phyloP scores from a whole-genome alignment of 768 basidiomycete species.

The Pleurotus ostreatus region DNA sequence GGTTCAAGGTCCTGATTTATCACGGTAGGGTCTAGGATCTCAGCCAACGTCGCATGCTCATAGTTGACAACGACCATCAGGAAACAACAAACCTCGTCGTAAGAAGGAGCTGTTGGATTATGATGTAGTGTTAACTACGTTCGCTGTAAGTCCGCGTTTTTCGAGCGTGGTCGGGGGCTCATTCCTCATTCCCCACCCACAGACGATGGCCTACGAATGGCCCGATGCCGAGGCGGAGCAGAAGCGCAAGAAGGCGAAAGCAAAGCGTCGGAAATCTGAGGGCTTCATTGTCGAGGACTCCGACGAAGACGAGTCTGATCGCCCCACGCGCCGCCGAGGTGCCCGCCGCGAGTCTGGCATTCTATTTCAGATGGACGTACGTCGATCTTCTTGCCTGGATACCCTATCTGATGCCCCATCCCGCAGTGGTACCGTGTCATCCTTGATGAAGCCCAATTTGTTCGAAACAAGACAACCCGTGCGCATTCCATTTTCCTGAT shows the following conservation, averaged over 20 bases:
- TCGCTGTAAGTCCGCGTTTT: slow-evolving; percentile 1
- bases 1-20: slow-evolving; percentile 52
- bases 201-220: slow-evolving; percentile 61
- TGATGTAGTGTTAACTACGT: slow-evolving; percentile 33
- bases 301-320: slow-evolving; percentile 21
- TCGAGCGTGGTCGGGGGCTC: too few species aligned
- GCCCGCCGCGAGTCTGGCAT: slow-evolving; percentile 31
- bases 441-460: slow-evolving; percentile 54
- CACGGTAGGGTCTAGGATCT: slow-evolving; percentile 41
- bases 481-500: slow-evolving; percentile 13
- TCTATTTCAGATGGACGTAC: slow-evolving; percentile 46
- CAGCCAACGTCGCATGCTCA: too few species aligned
- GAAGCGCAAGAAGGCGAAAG: slow-evolving; percentile 38
- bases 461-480: slow-evolving; percentile 49
- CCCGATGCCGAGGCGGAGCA: slow-evolving; percentile 47
- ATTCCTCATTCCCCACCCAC: not conserved
- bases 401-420: not conserved
- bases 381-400: slow-evolving; percentile 1
- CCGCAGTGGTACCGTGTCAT: slow-evolving; percentile 47
- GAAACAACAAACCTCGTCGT: slow-evolving; percentile 40
- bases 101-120: slow-evolving; percentile 47
- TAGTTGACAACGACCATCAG: slow-evolving; percentile 22
- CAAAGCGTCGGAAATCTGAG: slow-evolving; percentile 23
- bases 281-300: slow-evolving; percentile 33
- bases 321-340: not conserved